Base-by-base conservation (phyloP, 768 basidiomycete species). In the Gyrodon lividus region DNA sequence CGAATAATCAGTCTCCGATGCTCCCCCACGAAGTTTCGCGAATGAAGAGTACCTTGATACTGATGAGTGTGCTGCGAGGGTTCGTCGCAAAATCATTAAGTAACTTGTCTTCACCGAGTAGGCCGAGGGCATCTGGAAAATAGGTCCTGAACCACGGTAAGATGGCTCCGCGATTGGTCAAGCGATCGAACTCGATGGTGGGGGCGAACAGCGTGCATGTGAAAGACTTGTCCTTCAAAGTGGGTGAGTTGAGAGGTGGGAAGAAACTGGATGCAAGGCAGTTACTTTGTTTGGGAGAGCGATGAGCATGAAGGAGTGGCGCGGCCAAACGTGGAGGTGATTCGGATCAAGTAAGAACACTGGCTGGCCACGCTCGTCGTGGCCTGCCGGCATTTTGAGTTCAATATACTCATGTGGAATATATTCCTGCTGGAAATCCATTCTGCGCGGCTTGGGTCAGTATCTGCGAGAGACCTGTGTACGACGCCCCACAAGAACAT, bases 261-360 rank as follows among this genome's bases (percentile, higher is more conserved):
- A 63, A 64, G 67, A 47, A 49, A 48, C 40, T 58, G 54, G 56
- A 62, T 10, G 38, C 59, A 50, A 42, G 24, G 39, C 37, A 62
- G 62, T 73, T 73, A 96, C 96, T 80, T 90, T 87, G 77, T 99
- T 99, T 59, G 96, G 94, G 51, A 99, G 84, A 19, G 93, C 96
- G 64, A 99, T 98, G 63, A 99, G 83, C 96, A 99, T 99, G 79
- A 98, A 98, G 42, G 93, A 92, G 71, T 94, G 91, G 66, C 96
- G 88, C 58, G 96, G 97, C 96, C 96, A 99, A 63, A 99, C 98
- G 74, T 99, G 96, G 60, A 99, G 85, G 71, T 98, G 90, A 70
- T 89, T 88, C 62, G 91, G 89, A 78, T 95, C 92, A 70, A 99
- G 86, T 52, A 84, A 76, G 76, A 89, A 98, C 23, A 74, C 75